Percentiles rank a stretch among this genome's conserved stretches.
These are phyloP conservation scores for Crithidia sp. DNA, from an alignment of 208 protist genomes.

Conservation along the genomic window DNA sequence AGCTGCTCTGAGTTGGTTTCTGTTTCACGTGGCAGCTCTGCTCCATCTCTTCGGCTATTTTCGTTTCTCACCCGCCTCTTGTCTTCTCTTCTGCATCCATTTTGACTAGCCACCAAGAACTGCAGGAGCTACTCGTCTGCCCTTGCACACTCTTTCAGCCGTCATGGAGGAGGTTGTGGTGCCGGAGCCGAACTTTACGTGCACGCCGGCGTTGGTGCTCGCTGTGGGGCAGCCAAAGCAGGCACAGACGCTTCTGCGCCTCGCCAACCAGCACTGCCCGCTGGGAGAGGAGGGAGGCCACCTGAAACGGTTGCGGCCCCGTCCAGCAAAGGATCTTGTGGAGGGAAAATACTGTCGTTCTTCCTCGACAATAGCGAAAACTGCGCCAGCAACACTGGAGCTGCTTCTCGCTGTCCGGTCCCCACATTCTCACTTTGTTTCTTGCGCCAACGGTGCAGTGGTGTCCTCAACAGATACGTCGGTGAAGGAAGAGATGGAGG, in stretches of 20 bases:
- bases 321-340: neutral
- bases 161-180: slow-evolving; percentile 61
- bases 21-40: no score
- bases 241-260: slow-evolving; percentile 51
- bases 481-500: neutral
- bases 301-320: slow-evolving; percentile 78
- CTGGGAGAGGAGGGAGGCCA: slow-evolving; percentile 43
- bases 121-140: no score
- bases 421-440: neutral
- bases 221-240: slow-evolving; percentile 41
- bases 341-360: neutral
- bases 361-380: neutral
- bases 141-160: no score
- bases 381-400: slow-evolving; percentile 9
- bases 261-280: slow-evolving; percentile 66
- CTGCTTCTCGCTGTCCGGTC: slow-evolving; percentile 12
- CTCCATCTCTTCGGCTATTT: no score
- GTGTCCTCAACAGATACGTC: no score
- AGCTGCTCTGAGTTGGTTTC: no score
- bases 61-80: no score
- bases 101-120: no score
- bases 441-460: no score
- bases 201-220: slow-evolving; percentile 48
- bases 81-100: no score
- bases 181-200: slow-evolving; percentile 47